Base-by-base conservation (phyloP, 2,329 filamentous ascomycete genomes). In the Clarireedia paspali region DNA sequence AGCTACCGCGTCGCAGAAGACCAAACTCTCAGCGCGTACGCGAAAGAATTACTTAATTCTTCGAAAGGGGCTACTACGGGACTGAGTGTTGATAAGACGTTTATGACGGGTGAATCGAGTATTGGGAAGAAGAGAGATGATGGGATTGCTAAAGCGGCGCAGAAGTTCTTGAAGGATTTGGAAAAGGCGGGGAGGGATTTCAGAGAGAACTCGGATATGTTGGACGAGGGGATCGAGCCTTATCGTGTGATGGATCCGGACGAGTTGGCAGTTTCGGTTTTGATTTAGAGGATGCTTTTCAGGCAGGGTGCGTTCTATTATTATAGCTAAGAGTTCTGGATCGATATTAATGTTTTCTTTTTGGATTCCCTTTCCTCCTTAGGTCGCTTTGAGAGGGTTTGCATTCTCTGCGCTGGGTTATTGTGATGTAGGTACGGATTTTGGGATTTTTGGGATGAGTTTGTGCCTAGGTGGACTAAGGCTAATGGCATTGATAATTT, bases 1-100 rank as follows among this genome's bases (percentile, higher is more conserved):
- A 75, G 72, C 57, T 75, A 72, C 65, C 68, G 70, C 53, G 74
- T 75, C 5, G 68, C 68, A 0, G 65, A 70, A 17, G 70, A 74
- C 20, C 65, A 73, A 50, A 76, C 70, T 39, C 59, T 77, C 36
- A 6, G 23, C 4, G n/a, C 45, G 14, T 57, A 54, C n/a, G 55
- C 55, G 3, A 36, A 46, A 9, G 55, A 47, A 12, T 3, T 57
- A 14, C n/a, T 47, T 12, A 12, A 34, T 34, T 34, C 30, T 34
- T 34, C 30, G 2, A 34, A 34, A 12, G 30, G 2, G 9, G 10
- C 9, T 12, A 34, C 9, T 12, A 34, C 30, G 30, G 30, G 7
- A 34, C 10, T 12, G 2, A 12, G 10, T 34, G 30, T 12, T 34
- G 30, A 34, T 12, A 34, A 34, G 30, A 30, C 27, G 10, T 3